Evolutionary conservation across 768 basidiomycete genomes (phyloP).

Genomic region (Termitomyces sp.): DNA sequence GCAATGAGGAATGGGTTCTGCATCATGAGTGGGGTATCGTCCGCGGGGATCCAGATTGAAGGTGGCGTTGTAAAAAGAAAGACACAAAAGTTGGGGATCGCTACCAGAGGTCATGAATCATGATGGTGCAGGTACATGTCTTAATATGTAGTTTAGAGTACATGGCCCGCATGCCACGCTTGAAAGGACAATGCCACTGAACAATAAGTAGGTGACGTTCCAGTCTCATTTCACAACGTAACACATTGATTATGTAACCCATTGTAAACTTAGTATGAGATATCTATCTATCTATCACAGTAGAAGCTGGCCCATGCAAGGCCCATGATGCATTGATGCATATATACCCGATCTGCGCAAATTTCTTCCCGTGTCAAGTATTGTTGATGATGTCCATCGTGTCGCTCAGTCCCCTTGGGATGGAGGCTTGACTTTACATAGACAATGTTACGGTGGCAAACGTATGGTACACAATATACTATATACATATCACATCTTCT

Average conservation of each 20-base stretch:
- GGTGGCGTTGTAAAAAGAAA: conserved; percentile 4
- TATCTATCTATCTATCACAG: background rate
- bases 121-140: background rate
- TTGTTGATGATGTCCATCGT: background rate
- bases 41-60: background rate
- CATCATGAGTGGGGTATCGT: conserved; percentile 20
- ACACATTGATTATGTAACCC: background rate
- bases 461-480: conserved; percentile 2
- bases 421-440: background rate
- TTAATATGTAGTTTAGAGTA: background rate
- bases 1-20: conserved; percentile 50
- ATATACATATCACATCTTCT: conserved; percentile 2
- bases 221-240: too few relatives aligned
- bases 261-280: background rate
- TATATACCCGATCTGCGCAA: background rate
- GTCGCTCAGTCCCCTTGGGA: background rate
- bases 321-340: too few relatives aligned
- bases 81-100: conserved; percentile 7
- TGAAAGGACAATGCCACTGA: conserved; percentile 6
- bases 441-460: background rate
- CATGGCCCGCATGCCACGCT: background rate
- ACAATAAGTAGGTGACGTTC: too few relatives aligned
- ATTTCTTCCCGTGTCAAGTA: background rate
- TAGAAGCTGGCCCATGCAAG: background rate
- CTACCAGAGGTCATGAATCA: conserved; percentile 12